Conservation (phyloP, 2,329 filamentous ascomycete species). For the Ophiostoma tasmaniense region DNA sequence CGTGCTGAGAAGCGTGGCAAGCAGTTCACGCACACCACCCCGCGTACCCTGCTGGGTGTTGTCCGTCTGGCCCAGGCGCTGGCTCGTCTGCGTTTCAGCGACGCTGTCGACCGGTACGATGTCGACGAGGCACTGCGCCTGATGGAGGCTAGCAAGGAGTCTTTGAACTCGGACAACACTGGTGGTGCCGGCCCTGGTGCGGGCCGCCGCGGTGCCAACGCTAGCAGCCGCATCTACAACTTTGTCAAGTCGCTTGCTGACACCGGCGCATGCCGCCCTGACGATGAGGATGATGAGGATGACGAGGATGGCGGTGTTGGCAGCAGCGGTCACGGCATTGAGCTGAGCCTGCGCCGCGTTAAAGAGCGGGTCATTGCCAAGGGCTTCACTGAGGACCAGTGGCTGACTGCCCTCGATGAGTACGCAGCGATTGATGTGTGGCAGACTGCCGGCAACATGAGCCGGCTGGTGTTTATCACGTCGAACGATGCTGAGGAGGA, state of each 20-base stretch:
- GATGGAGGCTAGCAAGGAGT: constrained; percentile 88
- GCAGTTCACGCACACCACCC: constrained; percentile 88
- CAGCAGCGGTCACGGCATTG: constrained; percentile 36
- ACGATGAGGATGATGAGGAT: constrained; percentile 50
- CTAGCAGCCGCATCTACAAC: constrained; percentile 88
- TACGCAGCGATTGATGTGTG: constrained; percentile 81
- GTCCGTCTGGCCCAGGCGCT: constrained; percentile 90
- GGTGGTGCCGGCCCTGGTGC: constrained; percentile 37
- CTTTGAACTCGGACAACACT: constrained; percentile 68
- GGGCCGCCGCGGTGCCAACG: constrained; percentile 61
- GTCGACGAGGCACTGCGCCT: constrained; percentile 91
- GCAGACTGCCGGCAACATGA: constrained; percentile 66
- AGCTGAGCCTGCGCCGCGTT: constrained; percentile 81
- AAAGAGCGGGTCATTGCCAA: constrained; percentile 88
- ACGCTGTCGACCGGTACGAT: constrained; percentile 78
- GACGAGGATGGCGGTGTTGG: constrained; percentile 43
- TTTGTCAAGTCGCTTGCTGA: constrained; percentile 84
- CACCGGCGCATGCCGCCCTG: constrained; percentile 74
- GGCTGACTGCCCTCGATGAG: constrained; percentile 76
- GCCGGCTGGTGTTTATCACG: constrained; percentile 62
- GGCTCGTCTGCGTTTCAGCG: constrained; percentile 81
- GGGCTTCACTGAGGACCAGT: constrained; percentile 93
- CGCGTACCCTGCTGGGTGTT: constrained; percentile 85
- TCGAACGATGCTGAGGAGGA: constrained; percentile 41
- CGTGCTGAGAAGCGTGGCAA: constrained; percentile 84